A percentile compares a stretch with the other conserved stretches of the same genome.
Evolutionary conservation across 176 grass and related monocot genomes (phyloP).

Genomic region (Cymbopogon citratus): DNA sequence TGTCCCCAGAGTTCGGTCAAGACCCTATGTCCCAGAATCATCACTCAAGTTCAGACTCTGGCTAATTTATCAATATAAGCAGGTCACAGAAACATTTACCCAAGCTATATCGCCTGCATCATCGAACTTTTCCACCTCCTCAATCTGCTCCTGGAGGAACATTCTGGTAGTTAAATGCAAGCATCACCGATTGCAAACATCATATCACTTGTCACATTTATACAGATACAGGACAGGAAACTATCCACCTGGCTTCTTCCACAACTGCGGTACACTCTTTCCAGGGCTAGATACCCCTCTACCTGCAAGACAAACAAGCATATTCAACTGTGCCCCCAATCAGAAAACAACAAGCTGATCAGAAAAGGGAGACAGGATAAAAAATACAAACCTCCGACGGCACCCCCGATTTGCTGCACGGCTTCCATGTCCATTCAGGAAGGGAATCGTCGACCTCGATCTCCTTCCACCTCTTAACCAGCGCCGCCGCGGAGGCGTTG

Average conservation of each 20-base stretch:
- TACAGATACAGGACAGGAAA: neutral
- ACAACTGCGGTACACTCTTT: constrained; percentile 25
- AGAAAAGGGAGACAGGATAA: neutral
- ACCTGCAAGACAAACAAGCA: constrained; percentile 25
- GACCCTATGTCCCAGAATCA: neutral
- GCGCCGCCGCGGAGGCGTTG: constrained; percentile 38
- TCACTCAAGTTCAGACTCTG: neutral
- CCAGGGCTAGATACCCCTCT: constrained; percentile 67
- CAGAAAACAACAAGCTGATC: neutral
- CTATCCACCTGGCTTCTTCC: constrained; percentile 26
- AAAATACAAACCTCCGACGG: constrained; percentile 29
- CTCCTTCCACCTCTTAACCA: constrained; percentile 60
- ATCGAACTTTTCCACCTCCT: neutral
- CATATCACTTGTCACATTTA: neutral
- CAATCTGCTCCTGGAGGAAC: constrained; percentile 24
- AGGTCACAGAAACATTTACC: constrained; percentile 43
- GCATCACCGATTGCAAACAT: neutral
- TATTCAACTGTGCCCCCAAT: neutral
- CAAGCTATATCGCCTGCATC: constrained; percentile 38
- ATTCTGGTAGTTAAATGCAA: neutral
- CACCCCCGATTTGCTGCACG: constrained; percentile 38
- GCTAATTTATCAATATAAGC: neutral
- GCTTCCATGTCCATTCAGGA: constrained; percentile 65
- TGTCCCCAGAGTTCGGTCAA: neutral
- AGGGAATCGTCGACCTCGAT: constrained; percentile 36